Evolutionary conservation across 345 rosid genomes (phyloP), one percentile per base, ranked within the genome.

Genomic region (Clausena lansium): DNA sequence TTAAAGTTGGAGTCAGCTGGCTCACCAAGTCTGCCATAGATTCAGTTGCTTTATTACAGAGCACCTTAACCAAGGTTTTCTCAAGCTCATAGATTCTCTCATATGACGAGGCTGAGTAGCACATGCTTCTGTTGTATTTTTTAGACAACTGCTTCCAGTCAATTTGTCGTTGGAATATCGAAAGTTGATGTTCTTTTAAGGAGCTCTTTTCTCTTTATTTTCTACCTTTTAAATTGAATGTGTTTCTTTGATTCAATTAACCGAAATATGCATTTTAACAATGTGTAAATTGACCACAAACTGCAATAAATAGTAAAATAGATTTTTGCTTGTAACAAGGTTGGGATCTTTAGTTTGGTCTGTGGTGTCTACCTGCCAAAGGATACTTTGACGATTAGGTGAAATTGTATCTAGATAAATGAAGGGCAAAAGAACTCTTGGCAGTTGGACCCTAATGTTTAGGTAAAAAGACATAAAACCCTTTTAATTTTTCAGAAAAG

Each of bases 1-100:
- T 93, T 41, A 95, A 91, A 85, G 98, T 95, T 25, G 97, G 98
- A 24, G 74, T 93, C 76, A 95, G 98, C 85, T 95, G 99, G 99
- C 87, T 93, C 66, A 79, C 93, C 45, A 93, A 88, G 82, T 92
- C 96, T 28, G 89, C 90, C 35, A 81, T 93, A 76, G 97, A 95
- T 77, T 88, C 96, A 47, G 88, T 93, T 70, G 97, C 97, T 67
- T 84, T 84, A 13, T 41, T 93, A 33, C 98, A 93, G 80, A 90
- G 85, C 86, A 89, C 87, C 74, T 70, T 95, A 61, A 77, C 89
- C 33, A 92, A 87, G 88, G 89, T 82, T 55, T 79, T 95, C 61
- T 91, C 93, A 39, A 88, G 93, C 63, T 71, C 87, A 32, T 79
- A 83, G 74, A 59, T 71, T 24, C 36, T 59, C 24, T n/a, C 6